Conservation (phyloP, 106 monocot species). For the Dioscorea alata region DNA sequence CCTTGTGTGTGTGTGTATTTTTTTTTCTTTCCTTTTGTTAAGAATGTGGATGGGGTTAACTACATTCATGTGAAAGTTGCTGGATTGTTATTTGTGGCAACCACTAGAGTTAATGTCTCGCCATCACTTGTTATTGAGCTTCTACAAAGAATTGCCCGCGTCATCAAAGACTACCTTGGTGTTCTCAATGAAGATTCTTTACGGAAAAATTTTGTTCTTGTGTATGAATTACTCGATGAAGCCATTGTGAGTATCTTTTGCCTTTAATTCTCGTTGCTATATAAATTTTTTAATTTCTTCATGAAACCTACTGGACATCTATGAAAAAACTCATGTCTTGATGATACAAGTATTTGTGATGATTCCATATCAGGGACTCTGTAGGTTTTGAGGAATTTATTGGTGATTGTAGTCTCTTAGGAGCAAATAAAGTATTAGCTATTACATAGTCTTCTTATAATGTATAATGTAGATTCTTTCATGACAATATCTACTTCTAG, state of each 20-base stretch:
- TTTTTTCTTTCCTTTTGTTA: conserved; percentile 2
- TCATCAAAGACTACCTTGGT: conserved; percentile 95
- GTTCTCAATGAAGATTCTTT: conserved; percentile 98
- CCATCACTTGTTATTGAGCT: conserved; percentile 96
- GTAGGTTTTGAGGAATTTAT: too few relatives aligned
- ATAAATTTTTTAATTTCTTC: too few relatives aligned
- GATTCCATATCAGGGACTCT: too few relatives aligned
- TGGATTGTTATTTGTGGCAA: conserved; percentile 91
- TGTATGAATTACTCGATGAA: conserved; percentile 99
- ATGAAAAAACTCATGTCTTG: too few relatives aligned
- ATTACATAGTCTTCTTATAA: too few relatives aligned
- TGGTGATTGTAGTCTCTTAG: too few relatives aligned
- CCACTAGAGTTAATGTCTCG: conserved; percentile 82
- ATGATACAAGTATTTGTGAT: too few relatives aligned
- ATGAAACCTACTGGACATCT: too few relatives aligned
- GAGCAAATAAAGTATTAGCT: too few relatives aligned
- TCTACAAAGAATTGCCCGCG: conserved; percentile 91
- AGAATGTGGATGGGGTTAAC: conserved; percentile 98
- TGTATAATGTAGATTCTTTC: too few relatives aligned
- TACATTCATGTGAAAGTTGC: conserved; percentile 98
- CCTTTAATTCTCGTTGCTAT: background rate
- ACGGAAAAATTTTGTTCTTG: conserved; percentile 96
- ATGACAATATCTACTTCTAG: too few relatives aligned
- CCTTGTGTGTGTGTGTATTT: conserved; percentile 8
- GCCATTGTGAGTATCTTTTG: conserved; percentile 70